Base-by-base conservation (phyloP, 2,329 filamentous ascomycete species). In the Trichoderma sp. region DNA sequence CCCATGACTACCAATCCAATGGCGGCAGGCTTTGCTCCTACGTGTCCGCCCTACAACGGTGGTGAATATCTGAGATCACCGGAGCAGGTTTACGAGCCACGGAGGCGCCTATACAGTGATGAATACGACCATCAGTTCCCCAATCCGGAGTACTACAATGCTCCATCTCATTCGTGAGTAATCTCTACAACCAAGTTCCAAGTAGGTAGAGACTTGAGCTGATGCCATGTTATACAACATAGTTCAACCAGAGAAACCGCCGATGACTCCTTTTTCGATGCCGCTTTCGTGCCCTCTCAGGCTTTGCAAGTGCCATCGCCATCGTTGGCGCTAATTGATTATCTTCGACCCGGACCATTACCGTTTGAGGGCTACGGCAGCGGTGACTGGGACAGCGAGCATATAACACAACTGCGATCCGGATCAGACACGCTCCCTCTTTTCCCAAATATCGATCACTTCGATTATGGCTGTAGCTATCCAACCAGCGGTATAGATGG, bases 161-260 rank as follows among this genome's bases (percentile, higher is more conserved):
- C 58, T 7, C 64, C 34, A n/a, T 34, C 58, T 51, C 11, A 39
- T 51, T 66, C 37, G 64, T 66, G 10, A 16, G 64, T 66, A 37
- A 34, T 37, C 10, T 5, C 21, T 49, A 3, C 21, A 6, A 10
- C 13, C 8, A 21, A 60, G 14, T 21, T 18, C 1, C 26, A 26
- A 21, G 8, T 21, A 0, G 5, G 26, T 21, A 0, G 5, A 18
- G 16, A 3, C 26, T n/a, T n/a, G 34, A 34, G 14, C 37, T 66
- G 24, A 66, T 14, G 16, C 5, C 1, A 1, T 49, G 6, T 21
- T n/a, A 37, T 58, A 24, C 5, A 13, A 11, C 46, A 52, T n/a
- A 26, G 43, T 11, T 28, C 18, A 10, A 21, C 54, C 11, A 43
- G 37, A 51, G 54, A 51, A n/a, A 24, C 30, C 21, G 30, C 34